A percentile compares a stretch with the other conserved stretches of the same genome.
Conservation (phyloP, 1,284 basidiomycete genomes). For the Pascua sp. region DNA sequence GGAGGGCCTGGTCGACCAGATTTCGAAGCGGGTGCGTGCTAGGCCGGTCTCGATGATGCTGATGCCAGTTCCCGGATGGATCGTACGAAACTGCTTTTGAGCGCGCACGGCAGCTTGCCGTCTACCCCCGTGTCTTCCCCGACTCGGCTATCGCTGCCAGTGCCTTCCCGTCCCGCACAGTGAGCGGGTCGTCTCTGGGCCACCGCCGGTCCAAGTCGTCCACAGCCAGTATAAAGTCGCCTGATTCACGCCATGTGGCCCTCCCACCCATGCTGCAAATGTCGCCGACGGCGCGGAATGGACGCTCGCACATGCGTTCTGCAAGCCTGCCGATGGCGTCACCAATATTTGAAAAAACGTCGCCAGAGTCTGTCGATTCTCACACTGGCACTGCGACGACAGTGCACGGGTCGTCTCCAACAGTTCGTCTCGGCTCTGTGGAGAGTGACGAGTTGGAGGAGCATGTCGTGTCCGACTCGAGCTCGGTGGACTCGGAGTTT, state of each 20-base stretch:
- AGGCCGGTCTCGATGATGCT: not conserved
- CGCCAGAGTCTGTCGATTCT: no score
- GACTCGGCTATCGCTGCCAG: slow-evolving; percentile 7
- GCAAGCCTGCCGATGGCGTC: slow-evolving; percentile 29
- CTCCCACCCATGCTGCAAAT: not conserved
- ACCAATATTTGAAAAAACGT: no score
- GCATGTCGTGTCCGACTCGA: slow-evolving; percentile 2
- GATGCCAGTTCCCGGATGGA: slow-evolving; percentile 42
- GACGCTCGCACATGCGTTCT: slow-evolving; percentile 29
- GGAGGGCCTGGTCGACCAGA: slow-evolving; percentile 26
- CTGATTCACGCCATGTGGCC: no score
- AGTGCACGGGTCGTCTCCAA: no score
- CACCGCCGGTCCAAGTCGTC: slow-evolving; percentile 33
- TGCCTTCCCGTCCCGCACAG: slow-evolving; percentile 8
- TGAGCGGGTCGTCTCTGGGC: not conserved
- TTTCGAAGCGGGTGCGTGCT: slow-evolving; percentile 34
- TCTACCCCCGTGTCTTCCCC: slow-evolving; percentile 15
- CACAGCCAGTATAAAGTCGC: not conserved
- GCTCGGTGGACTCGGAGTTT: slow-evolving; percentile 7
- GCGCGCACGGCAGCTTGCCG: slow-evolving; percentile 21
- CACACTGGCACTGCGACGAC: no score
- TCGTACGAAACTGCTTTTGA: slow-evolving; percentile 38
- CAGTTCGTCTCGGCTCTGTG: not conserved
- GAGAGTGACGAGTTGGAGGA: slow-evolving; percentile 10
- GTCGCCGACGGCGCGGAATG: not conserved